Conservation (phyloP, 345 rosid genomes). For the Lumnitzera littorea region DNA sequence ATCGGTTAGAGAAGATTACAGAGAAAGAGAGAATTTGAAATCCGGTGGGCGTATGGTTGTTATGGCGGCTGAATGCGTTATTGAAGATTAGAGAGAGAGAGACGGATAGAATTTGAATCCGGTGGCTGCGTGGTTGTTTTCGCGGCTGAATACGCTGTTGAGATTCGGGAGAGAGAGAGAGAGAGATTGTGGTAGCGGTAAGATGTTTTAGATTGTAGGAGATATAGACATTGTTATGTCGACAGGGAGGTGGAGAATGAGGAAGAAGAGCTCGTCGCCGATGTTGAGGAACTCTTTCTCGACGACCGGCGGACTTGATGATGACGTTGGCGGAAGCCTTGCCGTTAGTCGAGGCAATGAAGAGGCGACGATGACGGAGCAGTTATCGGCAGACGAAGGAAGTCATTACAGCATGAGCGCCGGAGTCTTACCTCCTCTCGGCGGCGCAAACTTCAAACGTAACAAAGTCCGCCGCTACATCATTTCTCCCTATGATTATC, state of each 20-base stretch:
- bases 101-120: no score
- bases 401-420: constrained; percentile 55
- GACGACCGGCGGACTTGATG: constrained; percentile 1
- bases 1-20: no score
- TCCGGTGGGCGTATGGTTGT: no score
- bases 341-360: not conserved
- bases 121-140: not conserved
- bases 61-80: no score
- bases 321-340: not conserved
- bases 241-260: not conserved
- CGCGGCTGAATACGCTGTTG: not conserved
- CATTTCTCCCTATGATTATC: constrained; percentile 59
- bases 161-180: not conserved
- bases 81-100: no score
- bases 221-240: no score
- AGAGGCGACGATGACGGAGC: constrained; percentile 12
- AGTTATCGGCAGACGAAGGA: constrained; percentile 29
- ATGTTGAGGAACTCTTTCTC: not conserved
- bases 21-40: no score
- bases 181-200: not conserved
- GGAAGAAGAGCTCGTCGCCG: not conserved
- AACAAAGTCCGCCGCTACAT: constrained; percentile 40
- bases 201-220: no score
- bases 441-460: constrained; percentile 37
- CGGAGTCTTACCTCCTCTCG: constrained; percentile 71